These are phyloP conservation scores for Tetracentron sinense DNA, from an alignment of 164 flowering plant species.

Conservation along the genomic window DNA sequence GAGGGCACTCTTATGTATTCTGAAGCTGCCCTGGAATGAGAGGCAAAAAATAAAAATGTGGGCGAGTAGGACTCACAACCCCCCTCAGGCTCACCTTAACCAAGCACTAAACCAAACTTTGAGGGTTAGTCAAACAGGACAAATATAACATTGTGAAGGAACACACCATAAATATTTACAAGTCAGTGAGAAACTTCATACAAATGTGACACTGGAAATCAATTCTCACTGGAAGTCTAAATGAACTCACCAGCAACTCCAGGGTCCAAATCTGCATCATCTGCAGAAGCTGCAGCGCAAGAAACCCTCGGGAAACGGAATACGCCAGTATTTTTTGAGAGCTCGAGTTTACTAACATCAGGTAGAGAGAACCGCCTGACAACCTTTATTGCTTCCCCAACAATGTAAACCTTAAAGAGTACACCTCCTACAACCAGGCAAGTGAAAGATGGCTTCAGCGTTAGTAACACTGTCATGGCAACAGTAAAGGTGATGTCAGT, in stretches of 20 bases:
- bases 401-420: slow-evolving; percentile 83
- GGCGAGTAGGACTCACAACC: too few species aligned
- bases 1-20: too few species aligned
- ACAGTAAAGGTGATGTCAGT: neutral
- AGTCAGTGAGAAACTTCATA: neutral
- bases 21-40: too few species aligned
- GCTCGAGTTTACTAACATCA: slow-evolving; percentile 60
- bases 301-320: slow-evolving; percentile 89
- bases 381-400: slow-evolving; percentile 89
- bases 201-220: slow-evolving; percentile 1
- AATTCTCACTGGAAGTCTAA: neutral
- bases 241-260: slow-evolving; percentile 64
- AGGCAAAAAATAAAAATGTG: too few species aligned
- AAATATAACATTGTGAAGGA: too few species aligned
- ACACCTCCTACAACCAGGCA: slow-evolving; percentile 66
- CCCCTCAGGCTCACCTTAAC: too few species aligned
- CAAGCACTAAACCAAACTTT: too few species aligned
- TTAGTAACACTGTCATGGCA: neutral
- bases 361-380: slow-evolving; percentile 93
- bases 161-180: neutral
- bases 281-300: slow-evolving; percentile 95
- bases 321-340: slow-evolving; percentile 59
- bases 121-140: too few species aligned
- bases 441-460: neutral
- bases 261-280: slow-evolving; percentile 93